Percentiles rank a stretch among this genome's conserved stretches.
Evolutionary conservation across 2,329 filamentous ascomycete species (phyloP).

Genomic region (Sarocladiaceae sp.): DNA sequence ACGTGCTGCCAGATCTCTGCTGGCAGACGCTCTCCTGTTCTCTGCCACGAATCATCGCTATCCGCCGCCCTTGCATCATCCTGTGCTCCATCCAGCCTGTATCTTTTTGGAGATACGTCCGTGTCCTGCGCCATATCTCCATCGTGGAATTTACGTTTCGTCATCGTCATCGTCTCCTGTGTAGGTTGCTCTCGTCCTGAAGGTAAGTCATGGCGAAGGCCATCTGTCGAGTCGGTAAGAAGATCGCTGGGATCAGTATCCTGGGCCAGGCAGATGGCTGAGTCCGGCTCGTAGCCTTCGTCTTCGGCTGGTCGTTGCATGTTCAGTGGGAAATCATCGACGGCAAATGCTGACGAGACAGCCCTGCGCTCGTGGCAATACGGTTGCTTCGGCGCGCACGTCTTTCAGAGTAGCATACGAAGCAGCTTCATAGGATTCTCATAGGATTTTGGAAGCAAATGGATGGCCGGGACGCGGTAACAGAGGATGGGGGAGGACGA

Average conservation of each 20-base stretch:
- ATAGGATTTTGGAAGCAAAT: too few species aligned
- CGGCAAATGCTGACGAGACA: background rate
- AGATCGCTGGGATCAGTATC: too few species aligned
- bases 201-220: too few species aligned
- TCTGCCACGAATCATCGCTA: background rate
- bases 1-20: constrained; percentile 64
- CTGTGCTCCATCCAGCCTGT: background rate
- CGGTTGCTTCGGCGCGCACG: too few species aligned
- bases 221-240: too few species aligned
- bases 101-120: background rate
- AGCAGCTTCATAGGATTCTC: too few species aligned
- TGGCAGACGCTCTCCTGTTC: constrained; percentile 33
- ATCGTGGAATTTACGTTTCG: constrained; percentile 5
- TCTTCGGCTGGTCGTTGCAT: background rate
- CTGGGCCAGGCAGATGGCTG: background rate
- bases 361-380: too few species aligned
- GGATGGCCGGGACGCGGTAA: too few species aligned
- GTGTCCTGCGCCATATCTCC: too few species aligned
- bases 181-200: background rate
- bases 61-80: background rate
- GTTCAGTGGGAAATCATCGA: background rate
- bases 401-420: too few species aligned
- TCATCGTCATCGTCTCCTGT: background rate
- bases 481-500: too few species aligned
- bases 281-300: background rate